A percentile compares a stretch with the other conserved stretches of the same genome.
These are phyloP conservation scores for Chlorophyllum brunneum DNA, from an alignment of 768 basidiomycete species.

Conservation along the genomic window DNA sequence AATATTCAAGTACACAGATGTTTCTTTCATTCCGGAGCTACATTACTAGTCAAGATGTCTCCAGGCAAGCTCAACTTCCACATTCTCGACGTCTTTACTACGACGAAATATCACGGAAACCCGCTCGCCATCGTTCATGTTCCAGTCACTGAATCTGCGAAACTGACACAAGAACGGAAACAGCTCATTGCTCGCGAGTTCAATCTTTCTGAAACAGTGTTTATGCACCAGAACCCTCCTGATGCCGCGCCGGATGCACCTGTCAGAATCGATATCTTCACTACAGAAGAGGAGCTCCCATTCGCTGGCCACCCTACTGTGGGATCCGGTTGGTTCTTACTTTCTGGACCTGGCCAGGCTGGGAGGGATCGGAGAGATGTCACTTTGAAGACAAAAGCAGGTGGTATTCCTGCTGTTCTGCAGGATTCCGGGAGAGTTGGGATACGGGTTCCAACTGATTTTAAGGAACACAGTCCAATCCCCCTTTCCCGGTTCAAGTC, in stretches of 20 bases:
- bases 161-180: slow-evolving; percentile 34
- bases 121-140: slow-evolving; percentile 42
- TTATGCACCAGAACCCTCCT: slow-evolving; percentile 29
- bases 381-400: slow-evolving; percentile 37
- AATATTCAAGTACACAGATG: no score
- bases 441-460: slow-evolving; percentile 37
- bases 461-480: slow-evolving; percentile 33
- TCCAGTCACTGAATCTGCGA: slow-evolving; percentile 18
- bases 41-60: not conserved
- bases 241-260: slow-evolving; percentile 17
- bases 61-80: slow-evolving; percentile 16
- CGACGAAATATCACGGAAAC: slow-evolving; percentile 36
- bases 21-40: no score
- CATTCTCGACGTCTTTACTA: slow-evolving; percentile 42
- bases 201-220: slow-evolving; percentile 47
- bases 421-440: slow-evolving; percentile 24
- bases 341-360: slow-evolving; percentile 18
- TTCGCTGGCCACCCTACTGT: slow-evolving; percentile 46
- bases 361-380: slow-evolving; percentile 17
- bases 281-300: slow-evolving; percentile 33
- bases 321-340: slow-evolving; percentile 39
- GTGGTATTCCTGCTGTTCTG: slow-evolving; percentile 33
- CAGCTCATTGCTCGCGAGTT: slow-evolving; percentile 44
- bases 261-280: slow-evolving; percentile 38
- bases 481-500: slow-evolving; percentile 23